Evolutionary conservation across 202 grass and related monocot genomes (phyloP).

Genomic region (Sporobolus alterniflorus): DNA sequence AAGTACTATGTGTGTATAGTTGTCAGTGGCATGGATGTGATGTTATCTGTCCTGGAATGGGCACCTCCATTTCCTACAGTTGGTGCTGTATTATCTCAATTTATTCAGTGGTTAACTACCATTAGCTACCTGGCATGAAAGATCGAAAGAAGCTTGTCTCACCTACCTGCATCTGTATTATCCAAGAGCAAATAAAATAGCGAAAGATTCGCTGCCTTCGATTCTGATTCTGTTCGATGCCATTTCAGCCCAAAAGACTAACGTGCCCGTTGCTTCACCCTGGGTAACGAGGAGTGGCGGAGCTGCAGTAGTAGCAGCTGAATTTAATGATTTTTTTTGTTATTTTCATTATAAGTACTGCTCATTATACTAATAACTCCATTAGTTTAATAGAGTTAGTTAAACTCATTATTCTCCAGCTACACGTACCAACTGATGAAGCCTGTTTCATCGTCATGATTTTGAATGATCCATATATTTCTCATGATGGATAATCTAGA

Average conservation of each 20-base stretch:
- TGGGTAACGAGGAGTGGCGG: conserved; percentile 7
- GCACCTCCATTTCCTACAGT: conserved; percentile 13
- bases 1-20: neutral
- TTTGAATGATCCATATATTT: too few species aligned
- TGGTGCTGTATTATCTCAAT: neutral
- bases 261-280: neutral
- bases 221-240: conserved; percentile 21
- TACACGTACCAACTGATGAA: neutral
- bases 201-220: neutral
- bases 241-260: conserved; percentile 31
- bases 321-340: too few species aligned
- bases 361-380: too few species aligned
- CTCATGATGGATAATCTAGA: too few species aligned
- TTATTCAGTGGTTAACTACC: neutral
- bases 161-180: neutral
- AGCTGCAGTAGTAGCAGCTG: too few species aligned
- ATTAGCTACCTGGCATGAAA: neutral
- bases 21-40: neutral
- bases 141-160: conserved; percentile 13
- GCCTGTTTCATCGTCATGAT: neutral
- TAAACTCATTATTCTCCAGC: conserved; percentile 16
- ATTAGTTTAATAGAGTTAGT: too few species aligned
- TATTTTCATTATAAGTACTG: too few species aligned
- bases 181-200: neutral
- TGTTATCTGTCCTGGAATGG: neutral